phyloP scores from a whole-genome alignment of 2,329 filamentous ascomycete species.

The Alternaria infectoria region DNA sequence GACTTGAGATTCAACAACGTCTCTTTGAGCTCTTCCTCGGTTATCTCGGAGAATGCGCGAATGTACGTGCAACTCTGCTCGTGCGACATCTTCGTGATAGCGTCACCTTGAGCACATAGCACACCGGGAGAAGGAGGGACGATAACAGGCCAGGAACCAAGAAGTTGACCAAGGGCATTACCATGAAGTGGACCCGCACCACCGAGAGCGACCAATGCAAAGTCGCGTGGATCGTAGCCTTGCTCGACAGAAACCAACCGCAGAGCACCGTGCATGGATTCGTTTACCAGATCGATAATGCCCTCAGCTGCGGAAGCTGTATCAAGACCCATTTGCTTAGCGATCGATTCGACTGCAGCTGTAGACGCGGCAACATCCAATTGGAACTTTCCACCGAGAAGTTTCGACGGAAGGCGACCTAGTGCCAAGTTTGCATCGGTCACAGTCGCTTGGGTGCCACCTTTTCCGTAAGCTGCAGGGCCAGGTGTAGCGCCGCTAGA shows the following conservation, averaged over 20 bases:
- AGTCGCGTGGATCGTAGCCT: constrained; percentile 59
- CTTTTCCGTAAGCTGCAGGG: constrained; percentile 58
- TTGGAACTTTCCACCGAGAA: constrained; percentile 56
- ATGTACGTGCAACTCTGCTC: constrained; percentile 57
- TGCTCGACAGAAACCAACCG: constrained; percentile 60
- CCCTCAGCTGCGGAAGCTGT: constrained; percentile 54
- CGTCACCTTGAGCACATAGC: constrained; percentile 59
- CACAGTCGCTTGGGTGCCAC: constrained; percentile 55
- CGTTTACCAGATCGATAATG: constrained; percentile 58
- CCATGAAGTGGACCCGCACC: constrained; percentile 60
- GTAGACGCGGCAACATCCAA: constrained; percentile 54
- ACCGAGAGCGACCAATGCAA: constrained; percentile 59
- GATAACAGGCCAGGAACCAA: constrained; percentile 61
- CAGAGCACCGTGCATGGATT: constrained; percentile 60
- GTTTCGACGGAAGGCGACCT: constrained; percentile 55
- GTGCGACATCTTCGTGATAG: constrained; percentile 57
- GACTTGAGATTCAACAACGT: constrained; percentile 47
- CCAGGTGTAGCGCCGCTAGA: constrained; percentile 58
- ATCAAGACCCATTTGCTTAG: constrained; percentile 55
- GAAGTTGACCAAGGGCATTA: constrained; percentile 57
- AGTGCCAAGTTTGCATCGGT: constrained; percentile 58
- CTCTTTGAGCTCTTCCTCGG: constrained; percentile 40
- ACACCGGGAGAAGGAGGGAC: constrained; percentile 59
- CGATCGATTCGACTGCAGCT: constrained; percentile 52
- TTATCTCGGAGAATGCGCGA: constrained; percentile 48